Conservation (phyloP, 106 monocot species). For the Narthecium ossifragum region DNA sequence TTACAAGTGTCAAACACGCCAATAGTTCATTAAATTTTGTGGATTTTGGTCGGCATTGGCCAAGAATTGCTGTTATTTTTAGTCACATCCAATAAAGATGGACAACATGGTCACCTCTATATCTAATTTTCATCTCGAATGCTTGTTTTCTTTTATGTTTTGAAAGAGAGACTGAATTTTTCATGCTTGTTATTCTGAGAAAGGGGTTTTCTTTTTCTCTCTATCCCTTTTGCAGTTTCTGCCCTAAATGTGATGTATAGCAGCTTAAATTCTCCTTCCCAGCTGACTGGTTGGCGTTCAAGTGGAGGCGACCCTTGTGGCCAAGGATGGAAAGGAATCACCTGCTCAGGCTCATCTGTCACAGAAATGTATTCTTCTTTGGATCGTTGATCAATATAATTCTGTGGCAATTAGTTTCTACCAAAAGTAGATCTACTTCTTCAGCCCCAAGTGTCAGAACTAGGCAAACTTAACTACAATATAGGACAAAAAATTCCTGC, state of each 20-base stretch:
- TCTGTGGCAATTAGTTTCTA: background rate
- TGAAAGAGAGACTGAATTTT: background rate
- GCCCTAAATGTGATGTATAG: slow-evolving; percentile 80
- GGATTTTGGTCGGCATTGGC: too few species aligned
- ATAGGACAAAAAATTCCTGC: background rate
- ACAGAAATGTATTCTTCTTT: slow-evolving; percentile 53
- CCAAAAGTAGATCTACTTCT: background rate
- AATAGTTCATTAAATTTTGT: too few species aligned
- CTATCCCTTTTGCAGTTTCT: slow-evolving; percentile 46
- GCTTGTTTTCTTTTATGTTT: background rate
- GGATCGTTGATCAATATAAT: background rate
- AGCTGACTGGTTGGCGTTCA: slow-evolving; percentile 61
- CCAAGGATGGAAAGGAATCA: slow-evolving; percentile 64
- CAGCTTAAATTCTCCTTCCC: slow-evolving; percentile 60
- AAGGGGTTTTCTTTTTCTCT: background rate
- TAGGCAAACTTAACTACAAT: background rate
- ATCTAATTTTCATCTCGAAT: background rate
- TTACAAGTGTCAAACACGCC: too few species aligned
- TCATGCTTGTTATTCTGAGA: background rate
- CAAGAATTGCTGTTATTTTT: too few species aligned
- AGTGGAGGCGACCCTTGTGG: slow-evolving; percentile 86
- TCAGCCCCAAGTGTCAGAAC: background rate
- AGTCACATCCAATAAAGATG: too few species aligned
- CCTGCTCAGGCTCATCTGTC: slow-evolving; percentile 64
- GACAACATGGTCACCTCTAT: too few species aligned